Evolutionary conservation across 1,139 yeast species (phyloP).

Genomic region (Zygosaccharomyces sapae): DNA sequence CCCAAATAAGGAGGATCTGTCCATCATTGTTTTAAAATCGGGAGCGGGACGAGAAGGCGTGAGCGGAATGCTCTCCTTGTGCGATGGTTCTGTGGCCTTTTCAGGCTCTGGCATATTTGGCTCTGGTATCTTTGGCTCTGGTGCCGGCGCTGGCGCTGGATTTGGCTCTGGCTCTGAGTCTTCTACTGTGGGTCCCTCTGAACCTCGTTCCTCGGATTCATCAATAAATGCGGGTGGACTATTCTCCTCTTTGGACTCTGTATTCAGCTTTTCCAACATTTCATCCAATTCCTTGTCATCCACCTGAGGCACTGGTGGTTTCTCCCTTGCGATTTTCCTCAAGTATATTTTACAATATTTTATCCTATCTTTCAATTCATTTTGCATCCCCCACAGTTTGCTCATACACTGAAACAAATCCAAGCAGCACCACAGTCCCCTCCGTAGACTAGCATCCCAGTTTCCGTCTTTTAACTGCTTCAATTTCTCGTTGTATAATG

Average conservation of each 20-base stretch:
- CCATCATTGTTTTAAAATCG: slow-evolving; percentile 28
- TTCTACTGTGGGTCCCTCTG: neutral
- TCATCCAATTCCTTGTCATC: slow-evolving; percentile 13
- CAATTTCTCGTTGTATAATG: slow-evolving; percentile 31
- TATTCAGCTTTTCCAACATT: slow-evolving; percentile 11
- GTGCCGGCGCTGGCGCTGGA: neutral
- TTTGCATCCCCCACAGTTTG: slow-evolving; percentile 27
- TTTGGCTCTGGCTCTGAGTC: neutral
- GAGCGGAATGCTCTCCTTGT: slow-evolving; percentile 2
- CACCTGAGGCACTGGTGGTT: slow-evolving; percentile 7
- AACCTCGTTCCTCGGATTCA: neutral
- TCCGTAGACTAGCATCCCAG: slow-evolving; percentile 22
- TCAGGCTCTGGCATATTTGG: neutral
- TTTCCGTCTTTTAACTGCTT: slow-evolving; percentile 25
- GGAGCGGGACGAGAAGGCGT: slow-evolving; percentile 5
- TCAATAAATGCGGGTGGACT: slow-evolving; percentile 1
- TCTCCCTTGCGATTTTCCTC: slow-evolving; percentile 28
- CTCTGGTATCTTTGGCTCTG: neutral
- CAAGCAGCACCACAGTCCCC: slow-evolving; percentile 34
- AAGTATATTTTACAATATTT: slow-evolving; percentile 32
- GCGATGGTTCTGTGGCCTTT: neutral
- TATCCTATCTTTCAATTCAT: slow-evolving; percentile 22
- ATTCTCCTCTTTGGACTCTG: slow-evolving; percentile 9
- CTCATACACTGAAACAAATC: slow-evolving; percentile 29
- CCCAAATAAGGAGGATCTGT: slow-evolving; percentile 27